These are phyloP conservation scores for Diaporthe velutina DNA, from an alignment of 2,329 filamentous ascomycete species.

Conservation along the genomic window DNA sequence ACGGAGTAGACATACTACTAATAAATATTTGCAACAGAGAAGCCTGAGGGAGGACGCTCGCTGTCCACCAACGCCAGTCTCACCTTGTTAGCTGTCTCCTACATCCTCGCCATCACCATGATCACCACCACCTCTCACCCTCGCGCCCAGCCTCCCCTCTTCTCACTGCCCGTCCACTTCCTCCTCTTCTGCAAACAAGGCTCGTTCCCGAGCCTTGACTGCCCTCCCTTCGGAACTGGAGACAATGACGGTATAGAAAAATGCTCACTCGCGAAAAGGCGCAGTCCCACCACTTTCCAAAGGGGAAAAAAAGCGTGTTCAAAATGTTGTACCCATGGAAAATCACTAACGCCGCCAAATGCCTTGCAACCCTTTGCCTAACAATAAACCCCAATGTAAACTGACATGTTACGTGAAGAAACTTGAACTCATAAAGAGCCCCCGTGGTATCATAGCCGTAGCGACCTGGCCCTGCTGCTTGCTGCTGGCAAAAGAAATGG, in stretches of 20 bases:
- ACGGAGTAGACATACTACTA: constrained; percentile 29
- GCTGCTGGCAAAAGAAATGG: constrained; percentile 28
- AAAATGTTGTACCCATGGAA: constrained; percentile 26
- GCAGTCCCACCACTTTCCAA: constrained; percentile 30
- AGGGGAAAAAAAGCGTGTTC: constrained; percentile 1
- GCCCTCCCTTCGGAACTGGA: constrained; percentile 16
- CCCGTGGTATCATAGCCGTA: constrained; percentile 40
- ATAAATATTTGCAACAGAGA: constrained; percentile 25
- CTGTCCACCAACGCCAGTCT: constrained; percentile 13
- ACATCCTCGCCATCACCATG: not conserved
- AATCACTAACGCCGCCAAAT: constrained; percentile 38
- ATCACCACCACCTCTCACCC: not conserved
- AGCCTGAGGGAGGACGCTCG: constrained; percentile 3
- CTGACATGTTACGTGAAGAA: constrained; percentile 39
- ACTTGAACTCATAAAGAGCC: constrained; percentile 34
- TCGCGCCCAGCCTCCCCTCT: not conserved
- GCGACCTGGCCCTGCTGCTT: constrained; percentile 39
- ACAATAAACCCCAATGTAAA: constrained; percentile 30
- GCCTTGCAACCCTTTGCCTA: constrained; percentile 28
- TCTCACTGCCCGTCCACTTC: too few relatives aligned
- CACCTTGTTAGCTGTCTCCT: not conserved
- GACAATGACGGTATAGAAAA: not conserved
- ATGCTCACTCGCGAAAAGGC: constrained; percentile 30
- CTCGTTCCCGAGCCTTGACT: constrained; percentile 1
- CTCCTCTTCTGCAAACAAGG: not conserved